These are phyloP conservation scores for Lachancea waltii DNA, from an alignment of 805 yeast genomes.

Conservation along the genomic window DNA sequence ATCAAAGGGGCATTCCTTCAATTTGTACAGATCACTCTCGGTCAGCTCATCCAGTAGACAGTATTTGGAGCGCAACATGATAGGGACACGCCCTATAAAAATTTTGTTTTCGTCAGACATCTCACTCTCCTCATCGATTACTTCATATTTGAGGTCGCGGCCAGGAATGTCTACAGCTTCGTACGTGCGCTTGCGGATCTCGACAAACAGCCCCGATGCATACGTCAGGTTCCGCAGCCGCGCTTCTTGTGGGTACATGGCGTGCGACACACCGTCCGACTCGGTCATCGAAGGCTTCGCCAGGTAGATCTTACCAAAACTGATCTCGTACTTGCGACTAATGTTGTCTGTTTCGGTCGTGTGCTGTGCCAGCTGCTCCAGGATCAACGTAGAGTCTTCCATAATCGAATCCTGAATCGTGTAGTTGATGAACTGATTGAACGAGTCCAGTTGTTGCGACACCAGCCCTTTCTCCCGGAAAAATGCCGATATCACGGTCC, in stretches of 20 bases:
- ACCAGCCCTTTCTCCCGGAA: slow-evolving; percentile 95
- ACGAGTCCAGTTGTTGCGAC: slow-evolving; percentile 96
- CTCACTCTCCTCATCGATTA: slow-evolving; percentile 45
- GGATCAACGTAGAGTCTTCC: slow-evolving; percentile 88
- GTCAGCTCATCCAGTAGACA: slow-evolving; percentile 86
- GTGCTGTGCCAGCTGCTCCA: slow-evolving; percentile 98
- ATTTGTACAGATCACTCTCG: slow-evolving; percentile 88
- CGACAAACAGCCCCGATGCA: slow-evolving; percentile 92
- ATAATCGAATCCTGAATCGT: slow-evolving; percentile 94
- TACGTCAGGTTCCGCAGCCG: slow-evolving; percentile 92
- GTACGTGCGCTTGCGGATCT: slow-evolving; percentile 85
- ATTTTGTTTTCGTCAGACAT: slow-evolving; percentile 72
- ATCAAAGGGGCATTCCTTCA: slow-evolving; percentile 98
- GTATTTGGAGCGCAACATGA: slow-evolving; percentile 94
- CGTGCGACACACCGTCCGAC: slow-evolving; percentile 99
- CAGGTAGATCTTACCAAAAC: slow-evolving; percentile 95
- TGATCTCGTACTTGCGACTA: slow-evolving; percentile 88
- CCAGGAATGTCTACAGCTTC: slow-evolving; percentile 70
- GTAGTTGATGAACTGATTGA: slow-evolving; percentile 94
- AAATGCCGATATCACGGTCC: slow-evolving; percentile 96
- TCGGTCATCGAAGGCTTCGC: slow-evolving; percentile 98
- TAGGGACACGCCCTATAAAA: slow-evolving; percentile 93
- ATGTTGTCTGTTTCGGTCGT: slow-evolving; percentile 84
- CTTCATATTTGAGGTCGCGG: slow-evolving; percentile 53
- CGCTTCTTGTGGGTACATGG: slow-evolving; percentile 97